phyloP scores from a whole-genome alignment of 192 early-diverging fungal species.

The Coemansia sp. region DNA sequence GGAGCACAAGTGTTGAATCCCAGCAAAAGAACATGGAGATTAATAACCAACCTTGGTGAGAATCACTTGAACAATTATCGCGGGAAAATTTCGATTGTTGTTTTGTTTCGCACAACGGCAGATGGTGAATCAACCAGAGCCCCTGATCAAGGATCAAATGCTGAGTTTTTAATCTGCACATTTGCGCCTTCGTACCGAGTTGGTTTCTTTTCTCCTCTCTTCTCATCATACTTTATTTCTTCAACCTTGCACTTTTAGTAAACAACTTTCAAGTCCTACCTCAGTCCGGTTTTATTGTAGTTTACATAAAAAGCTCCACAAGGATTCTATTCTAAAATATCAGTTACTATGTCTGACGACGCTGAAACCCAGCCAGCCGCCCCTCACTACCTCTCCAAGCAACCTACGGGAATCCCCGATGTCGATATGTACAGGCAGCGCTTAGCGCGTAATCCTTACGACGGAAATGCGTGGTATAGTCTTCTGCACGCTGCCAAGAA shows the following conservation, averaged over 20 bases:
- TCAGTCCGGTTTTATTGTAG: too few relatives aligned
- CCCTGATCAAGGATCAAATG: neutral
- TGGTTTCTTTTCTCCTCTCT: neutral
- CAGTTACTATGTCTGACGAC: neutral
- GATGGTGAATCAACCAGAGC: too few relatives aligned
- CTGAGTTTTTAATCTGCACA: neutral
- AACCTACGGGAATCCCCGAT: conserved; percentile 37
- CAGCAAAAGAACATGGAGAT: too few relatives aligned
- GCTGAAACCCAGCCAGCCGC: neutral
- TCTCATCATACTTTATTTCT: neutral
- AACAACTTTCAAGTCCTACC: neutral
- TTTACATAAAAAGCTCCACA: neutral
- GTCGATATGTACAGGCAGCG: conserved; percentile 56
- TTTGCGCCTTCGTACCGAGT: neutral
- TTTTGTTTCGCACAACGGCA: too few relatives aligned
- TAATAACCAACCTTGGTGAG: too few relatives aligned
- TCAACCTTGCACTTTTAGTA: neutral
- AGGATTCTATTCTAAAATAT: neutral
- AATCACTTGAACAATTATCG: neutral
- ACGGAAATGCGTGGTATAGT: conserved; percentile 66
- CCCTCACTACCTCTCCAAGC: conserved; percentile 1
- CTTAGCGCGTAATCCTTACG: conserved; percentile 53
- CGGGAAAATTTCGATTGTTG: neutral
- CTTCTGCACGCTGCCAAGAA: conserved; percentile 61
- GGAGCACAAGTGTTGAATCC: too few relatives aligned